These are phyloP conservation scores for Microstroma glucosiphilum DNA, from an alignment of 1,284 basidiomycete genomes.

Conservation along the genomic window DNA sequence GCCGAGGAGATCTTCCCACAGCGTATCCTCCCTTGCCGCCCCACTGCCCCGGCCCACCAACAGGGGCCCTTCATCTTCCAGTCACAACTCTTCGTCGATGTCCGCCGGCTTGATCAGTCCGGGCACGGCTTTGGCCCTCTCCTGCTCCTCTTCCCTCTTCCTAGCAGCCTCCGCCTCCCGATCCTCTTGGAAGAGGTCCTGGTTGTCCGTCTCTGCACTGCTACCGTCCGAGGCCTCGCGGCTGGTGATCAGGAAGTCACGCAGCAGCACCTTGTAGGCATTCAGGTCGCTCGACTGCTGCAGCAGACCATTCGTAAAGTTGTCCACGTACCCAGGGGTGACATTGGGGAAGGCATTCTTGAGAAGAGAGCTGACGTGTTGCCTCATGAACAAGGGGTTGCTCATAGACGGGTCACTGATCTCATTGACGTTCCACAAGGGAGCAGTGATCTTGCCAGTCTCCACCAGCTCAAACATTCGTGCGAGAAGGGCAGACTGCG, in stretches of 20 bases:
- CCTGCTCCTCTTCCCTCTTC: conserved; percentile 66
- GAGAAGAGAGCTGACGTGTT: conserved; percentile 75
- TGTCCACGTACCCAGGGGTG: conserved; percentile 50
- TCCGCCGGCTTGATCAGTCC: conserved; percentile 84
- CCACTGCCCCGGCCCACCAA: conserved; percentile 58
- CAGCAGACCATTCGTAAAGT: conserved; percentile 65
- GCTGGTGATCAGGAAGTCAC: conserved; percentile 60
- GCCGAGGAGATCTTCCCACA: conserved; percentile 30
- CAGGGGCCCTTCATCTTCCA: conserved; percentile 16
- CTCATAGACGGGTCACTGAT: conserved; percentile 65
- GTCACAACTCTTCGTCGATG: conserved; percentile 42
- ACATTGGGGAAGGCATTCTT: conserved; percentile 46
- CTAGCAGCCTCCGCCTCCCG: conserved; percentile 75
- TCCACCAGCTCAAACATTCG: conserved; percentile 91
- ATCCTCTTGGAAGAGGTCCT: conserved; percentile 86
- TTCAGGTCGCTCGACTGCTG: conserved; percentile 77
- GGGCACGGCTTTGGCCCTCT: conserved; percentile 87
- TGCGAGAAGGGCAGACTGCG: conserved; percentile 59
- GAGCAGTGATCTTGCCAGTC: conserved; percentile 70
- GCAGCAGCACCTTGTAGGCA: conserved; percentile 75
- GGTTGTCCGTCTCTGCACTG: conserved; percentile 62
- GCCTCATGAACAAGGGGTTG: conserved; percentile 76
- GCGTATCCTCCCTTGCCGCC: conserved; percentile 74
- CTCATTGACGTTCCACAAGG: conserved; percentile 75
- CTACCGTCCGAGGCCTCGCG: conserved; percentile 53